These are phyloP conservation scores for Sporobolomyces phaffii DNA, from an alignment of 768 basidiomycete species.

Conservation along the genomic window DNA sequence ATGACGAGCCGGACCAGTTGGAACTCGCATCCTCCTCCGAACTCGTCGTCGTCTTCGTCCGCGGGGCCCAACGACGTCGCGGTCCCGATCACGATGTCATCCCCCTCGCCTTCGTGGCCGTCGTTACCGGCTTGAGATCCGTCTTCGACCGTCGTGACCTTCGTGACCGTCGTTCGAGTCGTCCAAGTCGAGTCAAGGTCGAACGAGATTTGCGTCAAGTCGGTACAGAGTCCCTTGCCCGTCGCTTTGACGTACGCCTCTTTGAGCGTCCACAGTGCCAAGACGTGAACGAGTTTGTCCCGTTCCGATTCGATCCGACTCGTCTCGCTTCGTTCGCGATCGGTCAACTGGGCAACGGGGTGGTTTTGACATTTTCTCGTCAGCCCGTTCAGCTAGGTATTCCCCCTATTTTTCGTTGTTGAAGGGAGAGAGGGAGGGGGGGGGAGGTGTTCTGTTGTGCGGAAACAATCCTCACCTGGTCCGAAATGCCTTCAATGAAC, in stretches of 20 bases:
- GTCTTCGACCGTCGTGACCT: too few relatives aligned
- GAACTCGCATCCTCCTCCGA: background rate
- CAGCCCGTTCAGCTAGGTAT: too few relatives aligned
- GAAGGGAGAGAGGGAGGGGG: background rate
- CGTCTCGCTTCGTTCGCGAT: background rate
- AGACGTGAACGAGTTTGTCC: background rate
- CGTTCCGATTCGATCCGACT: rapidly evolving
- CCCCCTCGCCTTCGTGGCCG: too few relatives aligned
- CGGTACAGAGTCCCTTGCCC: conserved; percentile 21
- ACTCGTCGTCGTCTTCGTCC: too few relatives aligned
- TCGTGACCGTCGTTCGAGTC: too few relatives aligned
- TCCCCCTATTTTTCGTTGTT: too few relatives aligned
- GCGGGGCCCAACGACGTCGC: too few relatives aligned
- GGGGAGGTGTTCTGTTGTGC: too few relatives aligned
- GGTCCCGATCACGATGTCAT: too few relatives aligned
- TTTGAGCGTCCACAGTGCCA: conserved; percentile 39
- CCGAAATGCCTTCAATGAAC: conserved; percentile 16
- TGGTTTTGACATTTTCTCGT: background rate
- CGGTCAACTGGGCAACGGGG: background rate
- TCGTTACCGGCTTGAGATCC: too few relatives aligned
- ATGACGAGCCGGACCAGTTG: background rate
- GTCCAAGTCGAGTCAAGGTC: background rate
- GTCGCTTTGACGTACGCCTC: conserved; percentile 35
- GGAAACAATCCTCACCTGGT: too few relatives aligned
- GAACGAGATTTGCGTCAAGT: conserved; percentile 19